These are phyloP conservation scores for Eucalyptus pauciflora DNA, from an alignment of 345 rosid species.

Conservation along the genomic window DNA sequence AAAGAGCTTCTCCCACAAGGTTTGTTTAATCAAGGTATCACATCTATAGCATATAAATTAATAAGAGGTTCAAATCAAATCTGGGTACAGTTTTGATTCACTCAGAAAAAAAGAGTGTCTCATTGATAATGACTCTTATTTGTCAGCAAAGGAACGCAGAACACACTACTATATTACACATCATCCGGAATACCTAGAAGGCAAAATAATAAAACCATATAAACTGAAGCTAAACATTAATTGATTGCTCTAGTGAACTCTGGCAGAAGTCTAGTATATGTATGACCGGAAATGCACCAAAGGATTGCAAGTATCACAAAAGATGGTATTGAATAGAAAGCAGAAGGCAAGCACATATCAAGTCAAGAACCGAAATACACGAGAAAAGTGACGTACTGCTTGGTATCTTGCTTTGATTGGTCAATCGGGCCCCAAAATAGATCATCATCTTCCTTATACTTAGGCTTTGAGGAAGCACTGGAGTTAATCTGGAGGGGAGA, in stretches of 20 bases:
- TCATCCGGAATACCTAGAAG: background rate
- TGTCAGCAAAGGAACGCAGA: background rate
- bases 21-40: background rate
- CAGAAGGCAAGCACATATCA: background rate
- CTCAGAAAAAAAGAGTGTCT: background rate
- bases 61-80: background rate
- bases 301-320: background rate
- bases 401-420: conserved; percentile 62
- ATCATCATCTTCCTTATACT: conserved; percentile 71
- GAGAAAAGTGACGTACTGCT: conserved; percentile 36
- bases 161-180: background rate
- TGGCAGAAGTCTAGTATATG: background rate
- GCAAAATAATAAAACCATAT: background rate
- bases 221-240: background rate
- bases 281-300: background rate
- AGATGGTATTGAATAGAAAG: background rate
- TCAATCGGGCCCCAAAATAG: conserved; percentile 94
- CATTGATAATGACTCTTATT: background rate
- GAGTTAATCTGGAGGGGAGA: conserved; percentile 48
- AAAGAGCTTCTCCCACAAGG: background rate
- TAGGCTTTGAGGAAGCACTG: conserved; percentile 42
- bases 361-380: background rate
- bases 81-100: background rate
- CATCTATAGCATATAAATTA: background rate
- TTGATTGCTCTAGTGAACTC: background rate